Evolutionary conservation across 768 basidiomycete species (phyloP), one percentile per base, ranked within the genome.

Genomic region (Mrakia gelida): DNA sequence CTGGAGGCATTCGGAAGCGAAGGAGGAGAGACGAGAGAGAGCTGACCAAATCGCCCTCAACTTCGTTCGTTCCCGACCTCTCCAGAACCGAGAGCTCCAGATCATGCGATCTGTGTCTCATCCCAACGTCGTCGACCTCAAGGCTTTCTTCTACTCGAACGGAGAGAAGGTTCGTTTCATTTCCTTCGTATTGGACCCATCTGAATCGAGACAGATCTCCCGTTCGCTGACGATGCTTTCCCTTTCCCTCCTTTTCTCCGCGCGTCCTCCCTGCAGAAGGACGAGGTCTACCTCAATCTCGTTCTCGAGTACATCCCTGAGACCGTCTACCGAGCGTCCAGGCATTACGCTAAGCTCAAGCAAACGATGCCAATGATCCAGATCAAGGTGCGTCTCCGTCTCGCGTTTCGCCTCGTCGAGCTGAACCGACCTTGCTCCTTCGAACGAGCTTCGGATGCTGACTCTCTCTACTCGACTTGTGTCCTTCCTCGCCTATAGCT

Each of bases 291-390:
- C 87, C 92, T 99, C 83, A 99, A 99, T 85, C 92, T 99, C 84
- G 95, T 99, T 45, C 90, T 97, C 82, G 97, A 99, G 90, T 99
- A 94, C 86, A 95, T 99, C 72, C 97, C 97, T 59, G 97, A 98
- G 87, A 99, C 97, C 23, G 97, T 99, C 77, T 98, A 98, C 87
- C 94, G 96, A 83, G 97, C 96, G 38, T 96, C 94, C 83, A 91
- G 96, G 83, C 96, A 98, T 87, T 99, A 98, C 85, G 93, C 95
- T 81, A 98, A 98, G 86, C 92, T 99, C 86, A 99, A 99, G 88
- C 97, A 99, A 84, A 93, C 94, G 79, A 99, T 99, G 97, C 97
- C 97, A 43, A 98, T 95, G 91, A 90, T 97, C 73, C 97, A 98
- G 87, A 95, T 99, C 88, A 98, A 98, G 73, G 77, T 78, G 32